A percentile compares a stretch with the other conserved stretches of the same genome.
These are phyloP conservation scores for Phaeosphaeria sp. DNA, from an alignment of 2,329 filamentous ascomycete species.

Conservation along the genomic window DNA sequence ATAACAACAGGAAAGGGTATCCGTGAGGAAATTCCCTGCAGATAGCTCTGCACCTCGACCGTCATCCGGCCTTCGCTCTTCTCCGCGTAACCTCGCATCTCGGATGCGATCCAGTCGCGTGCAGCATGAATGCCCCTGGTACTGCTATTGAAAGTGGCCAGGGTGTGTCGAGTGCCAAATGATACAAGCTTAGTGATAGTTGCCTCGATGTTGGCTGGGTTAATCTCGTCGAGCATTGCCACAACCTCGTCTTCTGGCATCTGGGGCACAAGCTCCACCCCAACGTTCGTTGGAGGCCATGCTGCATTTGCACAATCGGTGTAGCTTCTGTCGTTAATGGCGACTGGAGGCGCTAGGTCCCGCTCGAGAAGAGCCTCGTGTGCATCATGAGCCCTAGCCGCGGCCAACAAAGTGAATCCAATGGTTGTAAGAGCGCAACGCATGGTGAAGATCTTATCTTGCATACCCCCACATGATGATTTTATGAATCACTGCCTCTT, in stretches of 20 bases:
- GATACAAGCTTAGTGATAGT: constrained; percentile 61
- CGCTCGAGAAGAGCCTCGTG: constrained; percentile 35
- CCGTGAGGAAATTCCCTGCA: constrained; percentile 56
- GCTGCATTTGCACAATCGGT: constrained; percentile 42
- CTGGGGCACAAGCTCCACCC: constrained; percentile 49
- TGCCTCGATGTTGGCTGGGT: constrained; percentile 55
- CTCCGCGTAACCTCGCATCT: constrained; percentile 58
- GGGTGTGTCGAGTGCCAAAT: constrained; percentile 64
- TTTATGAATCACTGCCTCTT: neutral
- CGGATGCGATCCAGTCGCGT: constrained; percentile 61
- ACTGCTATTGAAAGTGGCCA: constrained; percentile 59
- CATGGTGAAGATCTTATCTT: constrained; percentile 19
- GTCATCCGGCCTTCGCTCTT: constrained; percentile 58
- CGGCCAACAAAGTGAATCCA: constrained; percentile 22
- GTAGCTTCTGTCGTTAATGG: constrained; percentile 41
- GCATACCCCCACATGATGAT: neutral
- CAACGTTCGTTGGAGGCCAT: constrained; percentile 52
- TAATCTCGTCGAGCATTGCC: constrained; percentile 49
- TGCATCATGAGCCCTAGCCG: constrained; percentile 34
- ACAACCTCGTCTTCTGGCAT: constrained; percentile 49
- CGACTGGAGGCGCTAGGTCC: constrained; percentile 35
- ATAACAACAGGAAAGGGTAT: constrained; percentile 61
- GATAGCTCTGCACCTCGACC: constrained; percentile 59
- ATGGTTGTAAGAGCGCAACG: constrained; percentile 16
- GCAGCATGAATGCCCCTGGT: constrained; percentile 63